phyloP scores from a whole-genome alignment of 768 basidiomycete genomes.

The Gymnopilus dilepis region DNA sequence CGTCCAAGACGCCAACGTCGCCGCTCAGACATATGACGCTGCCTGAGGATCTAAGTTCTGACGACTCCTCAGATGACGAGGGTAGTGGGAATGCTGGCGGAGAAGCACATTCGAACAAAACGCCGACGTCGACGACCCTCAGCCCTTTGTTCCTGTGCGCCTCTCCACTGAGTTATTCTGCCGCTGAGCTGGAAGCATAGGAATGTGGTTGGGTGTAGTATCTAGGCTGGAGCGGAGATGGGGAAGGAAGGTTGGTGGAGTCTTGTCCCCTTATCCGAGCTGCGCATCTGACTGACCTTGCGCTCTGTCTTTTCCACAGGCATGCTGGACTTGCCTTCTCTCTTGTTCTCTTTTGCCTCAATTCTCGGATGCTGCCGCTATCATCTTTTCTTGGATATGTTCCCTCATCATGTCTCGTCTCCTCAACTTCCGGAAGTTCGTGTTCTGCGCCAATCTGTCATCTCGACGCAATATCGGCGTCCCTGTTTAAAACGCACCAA shows the following conservation, averaged over 20 bases:
- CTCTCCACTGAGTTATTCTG: conserved; percentile 22
- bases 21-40: conserved; percentile 28
- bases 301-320: background rate
- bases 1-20: conserved; percentile 24
- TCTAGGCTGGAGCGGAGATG: background rate
- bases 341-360: background rate
- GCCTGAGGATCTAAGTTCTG: conserved; percentile 19
- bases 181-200: background rate
- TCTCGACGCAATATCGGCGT: no score
- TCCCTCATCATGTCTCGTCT: background rate
- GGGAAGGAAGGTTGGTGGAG: background rate
- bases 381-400: background rate
- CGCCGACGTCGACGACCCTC: conserved; percentile 18
- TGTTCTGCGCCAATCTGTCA: background rate
- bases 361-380: no score
- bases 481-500: background rate
- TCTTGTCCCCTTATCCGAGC: background rate
- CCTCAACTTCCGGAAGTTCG: background rate
- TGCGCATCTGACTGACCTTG: background rate
- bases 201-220: background rate
- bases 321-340: background rate
- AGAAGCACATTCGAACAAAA: background rate
- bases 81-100: conserved; percentile 6
- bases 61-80: conserved; percentile 10
- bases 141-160: conserved; percentile 24